Evolutionary conservation across 1,284 basidiomycete species (phyloP), one percentile per base, ranked within the genome.

Genomic region (Fomes fomentarius): DNA sequence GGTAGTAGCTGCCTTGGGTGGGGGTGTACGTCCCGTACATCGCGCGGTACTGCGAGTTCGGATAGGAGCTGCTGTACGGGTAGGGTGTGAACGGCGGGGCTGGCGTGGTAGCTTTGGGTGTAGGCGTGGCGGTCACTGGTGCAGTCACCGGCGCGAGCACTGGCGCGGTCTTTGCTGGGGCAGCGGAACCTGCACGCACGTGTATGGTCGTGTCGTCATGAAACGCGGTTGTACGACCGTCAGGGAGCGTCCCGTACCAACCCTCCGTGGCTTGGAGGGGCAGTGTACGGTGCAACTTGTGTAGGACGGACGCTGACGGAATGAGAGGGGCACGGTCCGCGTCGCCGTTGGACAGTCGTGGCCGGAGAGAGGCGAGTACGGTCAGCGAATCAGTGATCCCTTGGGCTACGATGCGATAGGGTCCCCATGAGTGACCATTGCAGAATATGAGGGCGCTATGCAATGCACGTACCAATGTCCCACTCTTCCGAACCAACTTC

Each of bases 241-340:
- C 66, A n/a, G 85, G 82, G 4, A 93, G 76, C 1, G 85, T 91
- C 26, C 90, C 90, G 60, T 84, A 75, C 87, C 89, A 93, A 9
- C 89, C 86, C 54, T 77, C 76, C 3, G 80, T 74, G 19, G 84
- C 75, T 12, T 76, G 75, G 8, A 79, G 67, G 2, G 86, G 87
- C 7, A 93, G 74, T 0, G 87, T 87, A 19, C 78, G 82, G 59
- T 89, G 86, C 3, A 93, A 75, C 60, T 80, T 84, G 57, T 79
- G 86, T 15, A 93, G 77, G 40, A 82, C 71, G 24, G 82, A 73
- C 4, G 84, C 68, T 0, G 87, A 76, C 8, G 90, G 89, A 2
- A 84, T 64, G 31, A 92, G 71, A 5, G 83, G 75, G 1, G 66
- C 60, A 21, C 54, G 41, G 3, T 60, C 57, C 2, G 75, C 64